These are phyloP conservation scores for Raddia guianensis DNA, from an alignment of 176 grass and related monocot genomes.

Conservation along the genomic window DNA sequence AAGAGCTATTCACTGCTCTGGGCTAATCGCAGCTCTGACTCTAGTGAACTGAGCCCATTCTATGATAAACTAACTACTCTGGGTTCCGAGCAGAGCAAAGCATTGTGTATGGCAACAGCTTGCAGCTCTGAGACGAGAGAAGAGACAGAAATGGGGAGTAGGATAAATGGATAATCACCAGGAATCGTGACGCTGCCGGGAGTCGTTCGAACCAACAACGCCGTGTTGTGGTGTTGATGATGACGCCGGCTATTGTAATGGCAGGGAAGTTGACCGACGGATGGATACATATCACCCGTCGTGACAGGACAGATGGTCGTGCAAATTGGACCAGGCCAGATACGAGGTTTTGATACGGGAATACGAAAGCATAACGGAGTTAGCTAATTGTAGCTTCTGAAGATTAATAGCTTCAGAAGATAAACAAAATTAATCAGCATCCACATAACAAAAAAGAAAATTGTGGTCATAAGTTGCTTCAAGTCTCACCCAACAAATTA, in stretches of 20 bases:
- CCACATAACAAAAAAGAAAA: neutral
- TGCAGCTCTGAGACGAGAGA: constrained; percentile 19
- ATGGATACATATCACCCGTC: neutral
- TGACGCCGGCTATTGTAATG: constrained; percentile 10
- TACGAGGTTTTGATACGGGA: neutral
- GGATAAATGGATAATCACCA: constrained; percentile 2
- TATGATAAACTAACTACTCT: constrained; percentile 11
- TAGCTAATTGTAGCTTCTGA: neutral
- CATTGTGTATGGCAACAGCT: constrained; percentile 17
- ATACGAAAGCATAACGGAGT: neutral
- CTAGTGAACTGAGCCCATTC: too few relatives aligned
- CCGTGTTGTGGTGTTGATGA: neutral
- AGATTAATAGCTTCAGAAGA: neutral
- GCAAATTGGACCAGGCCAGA: neutral
- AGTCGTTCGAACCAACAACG: neutral
- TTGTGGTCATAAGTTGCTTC: neutral
- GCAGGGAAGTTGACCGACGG: neutral
- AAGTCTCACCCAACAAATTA: constrained; percentile 15
- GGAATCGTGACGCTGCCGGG: neutral
- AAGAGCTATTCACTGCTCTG: constrained; percentile 36
- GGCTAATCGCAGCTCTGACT: too few relatives aligned
- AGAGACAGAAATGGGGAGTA: constrained; percentile 20
- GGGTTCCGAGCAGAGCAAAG: neutral
- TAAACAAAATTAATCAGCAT: neutral
- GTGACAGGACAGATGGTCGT: neutral